A percentile compares a stretch with the other conserved stretches of the same genome.
These are phyloP conservation scores for Polysphondylium violaceum DNA, from an alignment of 78 protist genomes.

Conservation along the genomic window DNA sequence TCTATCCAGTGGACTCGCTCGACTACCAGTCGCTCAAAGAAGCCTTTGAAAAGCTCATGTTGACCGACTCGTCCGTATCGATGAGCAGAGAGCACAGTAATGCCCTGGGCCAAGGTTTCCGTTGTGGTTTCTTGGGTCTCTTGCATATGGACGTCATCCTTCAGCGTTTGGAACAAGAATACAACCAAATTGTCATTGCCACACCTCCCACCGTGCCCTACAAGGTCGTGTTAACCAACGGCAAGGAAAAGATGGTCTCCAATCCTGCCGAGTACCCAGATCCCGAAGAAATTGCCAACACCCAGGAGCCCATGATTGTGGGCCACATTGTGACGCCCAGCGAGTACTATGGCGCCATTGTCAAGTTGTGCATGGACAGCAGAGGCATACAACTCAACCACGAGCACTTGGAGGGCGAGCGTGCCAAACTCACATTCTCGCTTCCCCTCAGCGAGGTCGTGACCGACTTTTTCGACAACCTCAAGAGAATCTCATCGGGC, in stretches of 20 bases:
- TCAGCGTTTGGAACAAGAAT: slow-evolving; percentile 90
- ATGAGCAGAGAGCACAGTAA: slow-evolving; percentile 26
- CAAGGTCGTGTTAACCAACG: slow-evolving; percentile 33
- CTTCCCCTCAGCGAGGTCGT: slow-evolving; percentile 92
- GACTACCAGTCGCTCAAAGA: slow-evolving; percentile 47
- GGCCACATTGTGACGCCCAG: slow-evolving; percentile 79
- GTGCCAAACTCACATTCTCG: slow-evolving; percentile 44
- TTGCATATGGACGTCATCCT: slow-evolving; percentile 95
- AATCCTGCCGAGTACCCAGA: slow-evolving; percentile 72
- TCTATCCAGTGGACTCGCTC: slow-evolving; percentile 78
- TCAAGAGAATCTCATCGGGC: slow-evolving; percentile 84
- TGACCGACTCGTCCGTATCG: slow-evolving; percentile 88
- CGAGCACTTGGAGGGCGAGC: slow-evolving; percentile 57
- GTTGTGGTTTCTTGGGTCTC: slow-evolving; percentile 96
- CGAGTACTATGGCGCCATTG: slow-evolving; percentile 81
- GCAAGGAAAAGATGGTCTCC: slow-evolving; percentile 26
- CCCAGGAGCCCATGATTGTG: slow-evolving; percentile 85
- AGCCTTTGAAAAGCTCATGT: slow-evolving; percentile 80
- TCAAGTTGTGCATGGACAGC: slow-evolving; percentile 65
- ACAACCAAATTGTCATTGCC: slow-evolving; percentile 80
- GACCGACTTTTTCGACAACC: slow-evolving; percentile 85
- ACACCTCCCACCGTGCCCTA: slow-evolving; percentile 95
- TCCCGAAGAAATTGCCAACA: background rate
- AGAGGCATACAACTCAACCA: slow-evolving; percentile 53
- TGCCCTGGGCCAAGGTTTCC: slow-evolving; percentile 95